Evolutionary conservation across 2,329 filamentous ascomycete genomes (phyloP), one percentile per base, ranked within the genome.

Genomic region (Diaporthe australafricana): DNA sequence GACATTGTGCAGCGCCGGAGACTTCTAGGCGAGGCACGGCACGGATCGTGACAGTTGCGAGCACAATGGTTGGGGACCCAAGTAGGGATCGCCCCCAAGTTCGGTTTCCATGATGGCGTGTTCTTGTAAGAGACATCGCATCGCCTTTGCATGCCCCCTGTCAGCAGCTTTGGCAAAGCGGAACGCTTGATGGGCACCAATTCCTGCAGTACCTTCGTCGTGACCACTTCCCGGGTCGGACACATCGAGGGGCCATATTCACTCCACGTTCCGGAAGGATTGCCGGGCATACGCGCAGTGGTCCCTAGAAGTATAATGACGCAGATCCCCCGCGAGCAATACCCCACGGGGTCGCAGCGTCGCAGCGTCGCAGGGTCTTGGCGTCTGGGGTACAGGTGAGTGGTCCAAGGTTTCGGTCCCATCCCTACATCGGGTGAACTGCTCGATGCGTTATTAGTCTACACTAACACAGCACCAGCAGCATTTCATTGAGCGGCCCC

Each of bases 261-360:
- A 60, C 56, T 60, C 56, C 56, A 60, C 38, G 20, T 60, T 45
- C 56, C 56, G 38, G 25, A 12, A 30, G 8, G 38, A 60, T 60
- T 45, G 56, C 56, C 38, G 38, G 45, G 56, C 56, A 45, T 38
- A 45, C n/a, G 25, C 8, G 56, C 38, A 22, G 38, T 45, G 38
- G n/a, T 27, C 40, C 22, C 38, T 25, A 14, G 16, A 27, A 45
- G 22, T 30, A 11, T 25, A 7, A n/a, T 25, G 56, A 22, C 56
- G 22, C 38, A 16, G 8, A 25, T 12, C 9, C 22, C 12, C 38
- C 56, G 9, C 22, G 22, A 14, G n/a, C 27, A n/a, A 11, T n/a
- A 32, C 56, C 38, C 56, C 56, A n/a, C 25, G 56, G 38, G 56
- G 56, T 60, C 22, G 22, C 25, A 25, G n/a, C n/a, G 32, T 35